phyloP scores from a whole-genome alignment of 148 eudicot species.

The Cornus kousa region DNA sequence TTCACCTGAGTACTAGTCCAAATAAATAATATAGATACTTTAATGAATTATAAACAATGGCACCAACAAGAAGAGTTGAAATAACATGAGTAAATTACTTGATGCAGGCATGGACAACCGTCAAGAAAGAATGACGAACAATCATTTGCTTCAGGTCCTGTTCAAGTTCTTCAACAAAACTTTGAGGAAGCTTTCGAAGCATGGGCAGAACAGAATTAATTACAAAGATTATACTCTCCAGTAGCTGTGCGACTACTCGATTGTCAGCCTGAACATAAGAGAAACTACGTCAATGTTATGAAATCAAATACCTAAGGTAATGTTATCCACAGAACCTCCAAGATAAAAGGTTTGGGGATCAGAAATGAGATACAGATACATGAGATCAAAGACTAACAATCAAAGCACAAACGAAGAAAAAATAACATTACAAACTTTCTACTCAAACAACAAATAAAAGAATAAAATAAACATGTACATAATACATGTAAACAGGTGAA shows the following conservation, averaged over 20 bases:
- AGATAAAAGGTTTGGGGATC: background rate
- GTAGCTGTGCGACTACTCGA: constrained; percentile 62
- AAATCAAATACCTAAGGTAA: background rate
- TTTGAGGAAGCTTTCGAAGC: constrained; percentile 76
- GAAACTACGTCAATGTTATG: constrained; percentile 12
- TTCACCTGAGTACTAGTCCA: background rate
- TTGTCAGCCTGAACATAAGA: constrained; percentile 68
- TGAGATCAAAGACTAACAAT: background rate
- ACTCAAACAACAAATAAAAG: background rate
- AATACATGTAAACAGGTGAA: background rate
- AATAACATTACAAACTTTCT: background rate
- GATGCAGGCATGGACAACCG: constrained; percentile 97
- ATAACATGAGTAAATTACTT: constrained; percentile 44
- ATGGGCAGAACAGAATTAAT: constrained; percentile 88
- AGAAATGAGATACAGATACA: background rate
- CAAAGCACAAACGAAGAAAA: background rate
- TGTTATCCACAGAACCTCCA: background rate
- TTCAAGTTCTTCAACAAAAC: constrained; percentile 84
- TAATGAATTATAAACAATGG: background rate
- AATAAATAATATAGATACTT: background rate
- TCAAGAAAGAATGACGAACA: constrained; percentile 93
- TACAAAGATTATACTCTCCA: constrained; percentile 84
- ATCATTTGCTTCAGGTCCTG: constrained; percentile 97
- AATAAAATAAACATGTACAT: background rate
- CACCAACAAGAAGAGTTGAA: background rate